Evolutionary conservation across 371 early-diverging fungal species (phyloP), one percentile per base, ranked within the genome.

Genomic region (Mucor piriformis): DNA sequence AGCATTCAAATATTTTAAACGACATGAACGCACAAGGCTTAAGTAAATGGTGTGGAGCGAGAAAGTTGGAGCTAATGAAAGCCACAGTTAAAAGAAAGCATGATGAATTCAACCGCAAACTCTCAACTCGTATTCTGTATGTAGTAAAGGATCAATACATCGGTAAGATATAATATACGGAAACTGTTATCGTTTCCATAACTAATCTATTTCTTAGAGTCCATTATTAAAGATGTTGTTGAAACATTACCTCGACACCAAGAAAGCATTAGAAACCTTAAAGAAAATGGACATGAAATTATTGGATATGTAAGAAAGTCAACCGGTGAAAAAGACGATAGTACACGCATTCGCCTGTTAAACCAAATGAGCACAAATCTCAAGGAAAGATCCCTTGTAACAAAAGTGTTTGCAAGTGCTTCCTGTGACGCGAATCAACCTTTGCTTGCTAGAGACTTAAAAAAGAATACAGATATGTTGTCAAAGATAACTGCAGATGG

Each of bases 131-230:
- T 46, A 53, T 32, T 32, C 53, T 58, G 49, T 49, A 54, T 33
- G 47, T 63, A 53, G 29, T 57, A 33, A 63, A 64, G 44, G 50
- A 54, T 49, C 25, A 54, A 24, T 58, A 48, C 50, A 49, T 64
- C 59, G 29, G 59, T 64, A 58, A 64, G 54, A 64, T 54, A 52
- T 58, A 63, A 35, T 53, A 48, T 63, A 53, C 24, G 33, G 38
- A 57, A 55, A 24, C 3, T 63, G 57, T 48, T 57, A 47, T 52
- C 53, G 40, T 44, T 40, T 52, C 48, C 48, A 42, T 62, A 43
- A 54, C 20, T 62, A 55, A 62, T 50, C 50, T 62, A 35, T 53
- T 52, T 29, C 21, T 63, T 48, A 57, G 63, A 53, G 8, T 38
- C 27, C 47, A 63, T 63, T 43, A 57, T 57, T 37, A 46, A 63